Conservation (phyloP, 148 eudicot species). For the Spergularia marina region DNA sequence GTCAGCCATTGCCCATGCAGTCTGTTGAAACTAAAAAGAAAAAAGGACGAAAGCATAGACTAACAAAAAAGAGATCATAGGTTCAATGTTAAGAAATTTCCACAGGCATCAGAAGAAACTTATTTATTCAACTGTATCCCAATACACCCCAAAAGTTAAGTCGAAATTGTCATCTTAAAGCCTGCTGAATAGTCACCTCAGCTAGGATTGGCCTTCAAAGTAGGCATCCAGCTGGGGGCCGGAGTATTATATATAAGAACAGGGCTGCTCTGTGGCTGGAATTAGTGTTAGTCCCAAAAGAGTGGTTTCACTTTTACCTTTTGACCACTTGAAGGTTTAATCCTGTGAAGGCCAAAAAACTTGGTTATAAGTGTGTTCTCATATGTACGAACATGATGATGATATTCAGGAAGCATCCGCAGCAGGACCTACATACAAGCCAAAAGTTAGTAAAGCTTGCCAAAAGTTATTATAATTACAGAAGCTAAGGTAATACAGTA, state of each 20-base stretch:
- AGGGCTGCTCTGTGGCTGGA: too few relatives aligned
- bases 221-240: too few relatives aligned
- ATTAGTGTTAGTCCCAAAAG: background rate
- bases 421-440: conserved; percentile 67
- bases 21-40: background rate
- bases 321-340: conserved; percentile 89
- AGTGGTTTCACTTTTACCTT: conserved; percentile 51
- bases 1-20: conserved; percentile 3
- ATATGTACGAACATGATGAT: conserved; percentile 71
- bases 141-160: too few relatives aligned
- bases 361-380: conserved; percentile 94
- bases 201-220: too few relatives aligned
- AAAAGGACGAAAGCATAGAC: background rate
- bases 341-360: conserved; percentile 97
- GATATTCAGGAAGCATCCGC: conserved; percentile 92
- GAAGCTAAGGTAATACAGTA: background rate
- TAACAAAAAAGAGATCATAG: background rate
- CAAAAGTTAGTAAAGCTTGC: conserved; percentile 21
- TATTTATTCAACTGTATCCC: too few relatives aligned
- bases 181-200: background rate
- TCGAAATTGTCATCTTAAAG: background rate
- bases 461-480: background rate
- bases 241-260: too few relatives aligned
- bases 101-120: too few relatives aligned
- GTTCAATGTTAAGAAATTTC: too few relatives aligned